Evolutionary conservation across 192 early-diverging fungal genomes (phyloP).

Genomic region (Coemansia erecta): DNA sequence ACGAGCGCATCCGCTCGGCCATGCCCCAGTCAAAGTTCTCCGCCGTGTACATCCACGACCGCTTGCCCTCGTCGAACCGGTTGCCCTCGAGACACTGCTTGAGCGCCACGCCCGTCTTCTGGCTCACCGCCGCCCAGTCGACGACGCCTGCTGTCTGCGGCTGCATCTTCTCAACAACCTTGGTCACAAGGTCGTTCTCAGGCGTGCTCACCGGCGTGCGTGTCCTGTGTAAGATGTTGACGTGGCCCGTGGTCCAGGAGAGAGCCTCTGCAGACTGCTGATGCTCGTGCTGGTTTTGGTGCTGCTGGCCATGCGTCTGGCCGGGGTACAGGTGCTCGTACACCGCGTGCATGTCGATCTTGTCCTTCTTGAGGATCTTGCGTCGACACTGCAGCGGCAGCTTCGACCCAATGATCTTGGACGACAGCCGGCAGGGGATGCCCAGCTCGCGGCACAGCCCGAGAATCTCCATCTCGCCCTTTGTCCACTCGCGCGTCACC

Average conservation of each 20-base stretch:
- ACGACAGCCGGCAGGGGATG: conserved; percentile 27
- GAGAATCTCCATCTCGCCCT: conserved; percentile 29
- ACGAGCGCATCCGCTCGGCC: conserved; percentile 16
- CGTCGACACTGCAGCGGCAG: conserved; percentile 43
- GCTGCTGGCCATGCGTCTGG: neutral
- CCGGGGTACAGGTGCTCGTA: neutral
- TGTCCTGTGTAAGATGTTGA: neutral
- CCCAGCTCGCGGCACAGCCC: conserved; percentile 24
- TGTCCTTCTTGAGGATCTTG: conserved; percentile 25
- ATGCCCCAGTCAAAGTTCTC: conserved; percentile 17
- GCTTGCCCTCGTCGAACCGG: conserved; percentile 18
- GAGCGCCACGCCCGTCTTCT: conserved; percentile 8
- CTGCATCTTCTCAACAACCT: conserved; percentile 7
- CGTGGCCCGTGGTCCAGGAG: conserved; percentile 27
- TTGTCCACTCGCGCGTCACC: conserved; percentile 32
- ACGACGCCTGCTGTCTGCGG: conserved; percentile 1
- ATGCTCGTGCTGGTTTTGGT: too few relatives aligned
- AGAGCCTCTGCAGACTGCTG: neutral
- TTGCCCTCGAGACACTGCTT: conserved; percentile 23
- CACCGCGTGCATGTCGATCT: neutral
- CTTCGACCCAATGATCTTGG: conserved; percentile 44
- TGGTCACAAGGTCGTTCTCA: conserved; percentile 10
- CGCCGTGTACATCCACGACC: conserved; percentile 15
- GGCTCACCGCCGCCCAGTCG: conserved; percentile 24
- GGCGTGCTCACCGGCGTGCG: conserved; percentile 3